Evolutionary conservation across 192 early-diverging fungal species (phyloP).

Genomic region (Backusella psychrophila): DNA sequence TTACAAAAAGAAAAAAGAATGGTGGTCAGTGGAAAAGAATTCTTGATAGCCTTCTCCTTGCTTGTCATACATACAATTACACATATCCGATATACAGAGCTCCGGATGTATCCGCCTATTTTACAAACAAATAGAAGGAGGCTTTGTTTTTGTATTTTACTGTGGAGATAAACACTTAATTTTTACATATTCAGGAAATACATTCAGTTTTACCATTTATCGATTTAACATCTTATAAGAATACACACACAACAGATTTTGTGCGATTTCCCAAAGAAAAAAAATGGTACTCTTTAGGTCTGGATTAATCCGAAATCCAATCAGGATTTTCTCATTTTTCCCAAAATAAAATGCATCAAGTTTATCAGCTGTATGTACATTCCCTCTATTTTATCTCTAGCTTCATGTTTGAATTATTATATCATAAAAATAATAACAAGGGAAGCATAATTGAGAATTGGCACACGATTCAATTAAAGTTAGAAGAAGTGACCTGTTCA

Average conservation of each 20-base stretch:
- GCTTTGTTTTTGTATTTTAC: background rate
- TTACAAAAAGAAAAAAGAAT: background rate
- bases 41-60: background rate
- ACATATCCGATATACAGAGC: background rate
- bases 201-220: background rate
- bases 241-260: background rate
- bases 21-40: background rate
- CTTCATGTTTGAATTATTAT: background rate
- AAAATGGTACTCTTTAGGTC: background rate
- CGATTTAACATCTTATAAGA: background rate
- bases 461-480: background rate
- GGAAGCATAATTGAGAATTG: background rate
- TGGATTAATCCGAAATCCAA: background rate
- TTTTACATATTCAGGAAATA: background rate
- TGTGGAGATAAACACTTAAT: background rate
- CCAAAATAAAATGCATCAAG: background rate
- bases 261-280: background rate
- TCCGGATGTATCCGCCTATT: slow-evolving; percentile 2
- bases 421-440: background rate
- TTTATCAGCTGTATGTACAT: background rate
- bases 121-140: background rate
- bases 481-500: background rate
- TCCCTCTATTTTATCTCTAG: background rate
- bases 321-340: background rate
- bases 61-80: background rate